Evolutionary conservation across 257 asterid species (phyloP).

Genomic region (Schizonepeta tenuifolia): DNA sequence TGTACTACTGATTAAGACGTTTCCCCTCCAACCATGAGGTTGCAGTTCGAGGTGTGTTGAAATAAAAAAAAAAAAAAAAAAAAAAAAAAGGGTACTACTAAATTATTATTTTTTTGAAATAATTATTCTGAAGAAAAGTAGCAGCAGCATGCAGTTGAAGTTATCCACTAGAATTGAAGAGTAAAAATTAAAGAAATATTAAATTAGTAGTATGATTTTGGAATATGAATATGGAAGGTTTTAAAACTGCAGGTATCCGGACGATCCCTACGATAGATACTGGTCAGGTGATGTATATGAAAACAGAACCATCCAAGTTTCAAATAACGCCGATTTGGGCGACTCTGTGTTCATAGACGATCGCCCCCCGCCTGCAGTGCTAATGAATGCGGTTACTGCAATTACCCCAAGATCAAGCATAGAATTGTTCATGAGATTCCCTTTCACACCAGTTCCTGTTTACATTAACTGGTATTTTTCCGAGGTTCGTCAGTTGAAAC

Average conservation of each 20-base stretch:
- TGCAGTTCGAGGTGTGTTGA: too few relatives aligned
- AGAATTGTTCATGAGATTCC: constrained; percentile 36
- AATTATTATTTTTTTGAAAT: too few relatives aligned
- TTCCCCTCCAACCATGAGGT: too few relatives aligned
- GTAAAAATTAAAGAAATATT: too few relatives aligned
- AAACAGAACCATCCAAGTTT: constrained; percentile 16
- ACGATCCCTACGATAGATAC: constrained; percentile 56
- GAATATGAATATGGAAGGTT: too few relatives aligned
- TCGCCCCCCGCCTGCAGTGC: constrained; percentile 49
- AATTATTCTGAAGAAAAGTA: too few relatives aligned
- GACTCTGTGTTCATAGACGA: constrained; percentile 11
- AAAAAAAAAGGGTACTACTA: too few relatives aligned
- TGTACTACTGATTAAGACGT: too few relatives aligned
- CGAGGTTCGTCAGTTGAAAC: constrained; percentile 43
- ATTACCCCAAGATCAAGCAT: constrained; percentile 4
- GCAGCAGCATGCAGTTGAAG: too few relatives aligned
- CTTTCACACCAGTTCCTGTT: constrained; percentile 24
- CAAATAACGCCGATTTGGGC: constrained; percentile 26
- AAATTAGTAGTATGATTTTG: too few relatives aligned
- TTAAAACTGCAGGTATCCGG: constrained; percentile 36
- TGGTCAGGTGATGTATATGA: constrained; percentile 42
- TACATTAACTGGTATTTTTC: constrained; percentile 59
- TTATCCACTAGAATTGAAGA: too few relatives aligned
- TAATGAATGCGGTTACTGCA: constrained; percentile 47
- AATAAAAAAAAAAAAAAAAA: too few relatives aligned